Evolutionary conservation across 108 stramenopile genomes (phyloP), one percentile per base, ranked within the genome.

Genomic region (Nannochloropsis granulata): DNA sequence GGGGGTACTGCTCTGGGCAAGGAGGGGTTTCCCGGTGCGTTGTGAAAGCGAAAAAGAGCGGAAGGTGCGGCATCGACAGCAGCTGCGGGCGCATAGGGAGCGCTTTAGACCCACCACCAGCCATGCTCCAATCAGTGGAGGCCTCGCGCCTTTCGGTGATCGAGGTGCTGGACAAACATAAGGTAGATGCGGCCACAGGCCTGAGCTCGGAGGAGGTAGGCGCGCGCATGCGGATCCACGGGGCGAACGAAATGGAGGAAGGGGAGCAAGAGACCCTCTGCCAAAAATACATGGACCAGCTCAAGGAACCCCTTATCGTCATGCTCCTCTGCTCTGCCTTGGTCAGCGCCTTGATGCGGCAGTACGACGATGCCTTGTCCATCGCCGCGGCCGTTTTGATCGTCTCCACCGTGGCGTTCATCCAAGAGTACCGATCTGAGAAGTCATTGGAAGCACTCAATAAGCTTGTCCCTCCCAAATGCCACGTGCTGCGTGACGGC

Each of bases 341-440:
- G 11, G 91, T 98, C 80, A 95, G 95, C 25, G 81, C 94, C 12
- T 44, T 91, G 34, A 83, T 97, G 78, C 94, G 94, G 25, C 94
- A 97, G 85, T 88, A 90, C 13, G 92, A 96, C 23, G 98, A 97
- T 86, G 98, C 97, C 21, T 83, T 97, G 43, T 93, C 91, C 86
- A 97, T 98, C 83, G 92, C 91, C n/a, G 89, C 95, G 80, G 97
- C 97, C 45, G 86, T 98, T 56, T 80, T 94, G 80, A 97, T 97
- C 84, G 97, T 97, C 2, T 91, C 92, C 13, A 83, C 96, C 81
- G 96, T 98, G 12, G 98, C 97, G 0, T 96, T 96, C 42, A 88
- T 97, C 44, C 98, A 98, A 89, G 98, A 97, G 89, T 95, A 95
- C 86, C 88, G 95, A 82, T 93, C 93, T 21, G 98, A 97, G 90